These are phyloP conservation scores for Pleomassaria siparia DNA, from an alignment of 2,329 filamentous ascomycete genomes.

Conservation along the genomic window DNA sequence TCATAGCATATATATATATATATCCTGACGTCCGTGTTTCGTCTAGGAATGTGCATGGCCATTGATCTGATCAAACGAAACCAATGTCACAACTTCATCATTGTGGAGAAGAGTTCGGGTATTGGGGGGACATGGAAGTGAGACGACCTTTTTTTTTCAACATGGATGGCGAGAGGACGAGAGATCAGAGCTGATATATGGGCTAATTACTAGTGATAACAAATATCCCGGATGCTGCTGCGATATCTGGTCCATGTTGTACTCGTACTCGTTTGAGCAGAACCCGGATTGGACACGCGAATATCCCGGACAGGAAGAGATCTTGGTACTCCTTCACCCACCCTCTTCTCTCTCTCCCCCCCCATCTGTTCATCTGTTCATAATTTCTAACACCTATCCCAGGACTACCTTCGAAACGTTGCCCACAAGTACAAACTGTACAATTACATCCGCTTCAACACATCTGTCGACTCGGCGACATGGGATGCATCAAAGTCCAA, in stretches of 20 bases:
- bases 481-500: slow-evolving; percentile 58
- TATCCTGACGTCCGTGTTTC: not conserved
- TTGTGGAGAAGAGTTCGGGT: slow-evolving; percentile 57
- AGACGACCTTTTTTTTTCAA: slow-evolving; percentile 1
- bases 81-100: slow-evolving; percentile 57
- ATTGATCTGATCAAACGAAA: slow-evolving; percentile 58
- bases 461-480: slow-evolving; percentile 52
- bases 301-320: slow-evolving; percentile 63
- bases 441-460: slow-evolving; percentile 61
- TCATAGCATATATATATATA: not conserved
- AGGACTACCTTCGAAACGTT: slow-evolving; percentile 55
- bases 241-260: slow-evolving; percentile 58
- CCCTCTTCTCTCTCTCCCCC: not conserved
- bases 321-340: slow-evolving; percentile 45
- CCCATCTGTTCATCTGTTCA: not conserved
- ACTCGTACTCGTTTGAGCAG: slow-evolving; percentile 63
- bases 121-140: slow-evolving; percentile 56
- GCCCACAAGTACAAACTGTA: slow-evolving; percentile 59
- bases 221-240: slow-evolving; percentile 60
- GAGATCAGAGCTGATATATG: not conserved
- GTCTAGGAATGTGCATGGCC: slow-evolving; percentile 55
- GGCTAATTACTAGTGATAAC: slow-evolving; percentile 51
- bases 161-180: no score
- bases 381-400: not conserved
- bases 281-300: slow-evolving; percentile 60